Evolutionary conservation across 176 grass and related monocot genomes (phyloP).

Genomic region (Phoenix roebelenii): DNA sequence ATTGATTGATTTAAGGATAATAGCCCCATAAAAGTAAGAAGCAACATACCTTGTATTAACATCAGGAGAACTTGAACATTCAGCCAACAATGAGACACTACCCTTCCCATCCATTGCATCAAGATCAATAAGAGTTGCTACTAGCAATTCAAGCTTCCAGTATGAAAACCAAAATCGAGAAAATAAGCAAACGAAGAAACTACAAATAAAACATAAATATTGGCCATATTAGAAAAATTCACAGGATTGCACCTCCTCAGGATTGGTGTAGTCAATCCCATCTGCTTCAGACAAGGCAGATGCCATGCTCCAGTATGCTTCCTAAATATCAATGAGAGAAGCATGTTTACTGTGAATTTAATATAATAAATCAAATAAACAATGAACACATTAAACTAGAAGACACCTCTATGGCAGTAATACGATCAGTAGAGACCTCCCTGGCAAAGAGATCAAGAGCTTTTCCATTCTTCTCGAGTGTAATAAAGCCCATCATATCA

Average conservation of each 20-base stretch:
- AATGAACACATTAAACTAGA: constrained; percentile 21
- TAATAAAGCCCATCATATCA: constrained; percentile 56
- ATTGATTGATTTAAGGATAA: too few relatives aligned
- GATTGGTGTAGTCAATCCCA: constrained; percentile 92
- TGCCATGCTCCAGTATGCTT: constrained; percentile 88
- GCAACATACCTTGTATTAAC: constrained; percentile 74
- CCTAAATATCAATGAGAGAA: constrained; percentile 27
- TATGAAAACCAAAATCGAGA: constrained; percentile 18
- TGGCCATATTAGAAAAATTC: neutral
- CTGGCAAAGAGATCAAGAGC: constrained; percentile 58
- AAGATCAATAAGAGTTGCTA: constrained; percentile 89
- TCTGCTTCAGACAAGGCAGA: constrained; percentile 91
- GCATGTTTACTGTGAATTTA: neutral
- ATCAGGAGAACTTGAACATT: constrained; percentile 96
- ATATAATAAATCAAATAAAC: neutral
- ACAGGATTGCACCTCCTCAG: constrained; percentile 62
- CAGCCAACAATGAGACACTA: constrained; percentile 73
- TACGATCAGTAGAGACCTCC: constrained; percentile 73
- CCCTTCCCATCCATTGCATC: constrained; percentile 98
- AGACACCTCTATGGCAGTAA: constrained; percentile 75
- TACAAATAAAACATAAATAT: constrained; percentile 8
- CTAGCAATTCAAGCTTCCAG: constrained; percentile 81
- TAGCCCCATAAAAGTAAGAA: neutral
- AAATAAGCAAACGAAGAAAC: constrained; percentile 2
- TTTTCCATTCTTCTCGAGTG: constrained; percentile 82